Conservation (phyloP, 768 basidiomycete genomes). For the Suillus placidus region DNA sequence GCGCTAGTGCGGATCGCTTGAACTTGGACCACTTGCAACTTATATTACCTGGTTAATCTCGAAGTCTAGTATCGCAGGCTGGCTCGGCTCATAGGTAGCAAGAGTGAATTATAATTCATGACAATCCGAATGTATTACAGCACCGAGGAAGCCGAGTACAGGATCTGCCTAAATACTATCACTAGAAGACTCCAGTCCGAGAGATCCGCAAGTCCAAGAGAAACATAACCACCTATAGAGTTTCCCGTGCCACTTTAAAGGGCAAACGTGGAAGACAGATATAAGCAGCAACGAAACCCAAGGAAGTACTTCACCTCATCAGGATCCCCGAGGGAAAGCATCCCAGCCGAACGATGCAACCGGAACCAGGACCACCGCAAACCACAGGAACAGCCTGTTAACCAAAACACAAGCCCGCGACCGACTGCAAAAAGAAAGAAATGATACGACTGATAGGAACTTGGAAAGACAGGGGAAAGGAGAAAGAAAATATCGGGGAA, state of each 20-base stretch:
- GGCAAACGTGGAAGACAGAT: background rate
- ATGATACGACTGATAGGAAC: background rate
- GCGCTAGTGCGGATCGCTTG: background rate
- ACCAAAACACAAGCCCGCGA: background rate
- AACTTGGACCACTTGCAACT: background rate
- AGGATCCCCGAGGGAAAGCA: conserved; percentile 1
- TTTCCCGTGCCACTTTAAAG: conserved; percentile 4
- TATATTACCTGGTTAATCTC: background rate
- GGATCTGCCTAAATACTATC: background rate
- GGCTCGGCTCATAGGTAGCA: too few species aligned
- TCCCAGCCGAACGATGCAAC: conserved; percentile 1
- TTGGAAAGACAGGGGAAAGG: background rate
- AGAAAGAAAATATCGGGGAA: background rate
- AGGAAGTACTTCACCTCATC: background rate
- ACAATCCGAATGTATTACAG: background rate
- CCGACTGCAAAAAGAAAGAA: background rate
- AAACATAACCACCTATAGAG: background rate
- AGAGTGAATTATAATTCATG: background rate
- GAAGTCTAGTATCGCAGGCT: background rate
- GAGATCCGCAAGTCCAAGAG: conserved; percentile 3
- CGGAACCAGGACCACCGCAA: conserved; percentile 4
- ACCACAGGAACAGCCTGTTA: conserved; percentile 1
- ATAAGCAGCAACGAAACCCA: background rate
- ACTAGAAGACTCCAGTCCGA: background rate
- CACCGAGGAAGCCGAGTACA: background rate